Percentiles rank a stretch among this genome's conserved stretches.
Conservation (phyloP, 2,329 filamentous ascomycete species). For the Hypoxylon sp. region DNA sequence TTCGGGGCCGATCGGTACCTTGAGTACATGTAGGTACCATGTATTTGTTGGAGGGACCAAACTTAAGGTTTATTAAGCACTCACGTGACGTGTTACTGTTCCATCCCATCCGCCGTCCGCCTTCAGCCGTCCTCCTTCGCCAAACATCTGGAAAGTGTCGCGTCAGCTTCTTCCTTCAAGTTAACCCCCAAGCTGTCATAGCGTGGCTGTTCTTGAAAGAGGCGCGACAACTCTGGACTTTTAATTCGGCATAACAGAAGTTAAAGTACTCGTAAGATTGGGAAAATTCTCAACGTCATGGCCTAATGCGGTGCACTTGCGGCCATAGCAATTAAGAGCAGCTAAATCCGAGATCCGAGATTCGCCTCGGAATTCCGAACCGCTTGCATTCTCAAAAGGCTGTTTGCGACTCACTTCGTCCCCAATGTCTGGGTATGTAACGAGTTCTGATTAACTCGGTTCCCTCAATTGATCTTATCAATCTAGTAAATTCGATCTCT, state of each 20-base stretch:
- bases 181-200: not conserved
- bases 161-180: slow-evolving; percentile 16
- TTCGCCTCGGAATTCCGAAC: slow-evolving; percentile 37
- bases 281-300: slow-evolving; percentile 18
- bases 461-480: slow-evolving; percentile 47
- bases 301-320: slow-evolving; percentile 10
- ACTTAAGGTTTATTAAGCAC: not conserved
- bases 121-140: not conserved
- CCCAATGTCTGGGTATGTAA: slow-evolving; percentile 39
- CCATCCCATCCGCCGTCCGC: slow-evolving; percentile 1
- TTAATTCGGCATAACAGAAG: slow-evolving; percentile 22
- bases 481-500: slow-evolving; percentile 42
- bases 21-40: not conserved
- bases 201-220: not conserved
- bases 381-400: slow-evolving; percentile 18
- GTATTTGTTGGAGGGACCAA: not conserved
- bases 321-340: not conserved
- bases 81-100: slow-evolving; percentile 21
- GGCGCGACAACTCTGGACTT: slow-evolving; percentile 27
- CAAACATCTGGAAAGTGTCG: slow-evolving; percentile 1
- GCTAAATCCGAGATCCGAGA: slow-evolving; percentile 40
- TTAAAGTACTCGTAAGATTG: slow-evolving; percentile 17
- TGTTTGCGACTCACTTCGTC: slow-evolving; percentile 18
- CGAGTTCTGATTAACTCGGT: slow-evolving; percentile 5
- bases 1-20: too few species aligned